Conservation (phyloP, 331 rosid genomes). For the Saraca asoca region DNA sequence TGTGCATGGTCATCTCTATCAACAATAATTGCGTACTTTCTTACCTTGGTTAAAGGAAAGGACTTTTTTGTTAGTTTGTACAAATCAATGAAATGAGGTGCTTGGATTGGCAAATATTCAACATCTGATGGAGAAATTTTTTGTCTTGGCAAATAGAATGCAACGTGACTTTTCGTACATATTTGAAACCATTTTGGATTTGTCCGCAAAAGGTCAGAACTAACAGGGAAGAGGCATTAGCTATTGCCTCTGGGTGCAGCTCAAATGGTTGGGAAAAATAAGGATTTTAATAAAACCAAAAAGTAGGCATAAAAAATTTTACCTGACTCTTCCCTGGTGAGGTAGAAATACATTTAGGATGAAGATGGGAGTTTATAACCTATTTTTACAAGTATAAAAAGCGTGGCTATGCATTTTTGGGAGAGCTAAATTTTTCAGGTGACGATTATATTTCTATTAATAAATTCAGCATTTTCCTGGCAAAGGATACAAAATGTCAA, state of each 20-base stretch:
- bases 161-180: background rate
- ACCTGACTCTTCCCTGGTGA: too few species aligned
- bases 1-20: constrained; percentile 35
- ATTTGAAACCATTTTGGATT: too few species aligned
- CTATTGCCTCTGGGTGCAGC: too few species aligned
- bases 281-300: too few species aligned
- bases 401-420: background rate
- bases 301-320: too few species aligned
- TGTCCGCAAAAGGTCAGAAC: too few species aligned
- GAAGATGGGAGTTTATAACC: too few species aligned
- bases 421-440: background rate
- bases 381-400: background rate
- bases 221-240: too few species aligned
- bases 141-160: constrained; percentile 14
- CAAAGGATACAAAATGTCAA: background rate
- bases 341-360: too few species aligned
- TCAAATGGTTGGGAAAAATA: too few species aligned
- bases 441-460: background rate
- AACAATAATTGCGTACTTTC: background rate
- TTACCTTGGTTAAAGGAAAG: constrained; percentile 17
- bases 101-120: background rate
- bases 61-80: constrained; percentile 30
- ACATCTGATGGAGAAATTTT: background rate
- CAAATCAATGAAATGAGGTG: constrained; percentile 33
- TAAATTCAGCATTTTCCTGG: background rate